Evolutionary conservation across 805 yeast genomes (phyloP).

Genomic region (Spathaspora hagerdaliae): DNA sequence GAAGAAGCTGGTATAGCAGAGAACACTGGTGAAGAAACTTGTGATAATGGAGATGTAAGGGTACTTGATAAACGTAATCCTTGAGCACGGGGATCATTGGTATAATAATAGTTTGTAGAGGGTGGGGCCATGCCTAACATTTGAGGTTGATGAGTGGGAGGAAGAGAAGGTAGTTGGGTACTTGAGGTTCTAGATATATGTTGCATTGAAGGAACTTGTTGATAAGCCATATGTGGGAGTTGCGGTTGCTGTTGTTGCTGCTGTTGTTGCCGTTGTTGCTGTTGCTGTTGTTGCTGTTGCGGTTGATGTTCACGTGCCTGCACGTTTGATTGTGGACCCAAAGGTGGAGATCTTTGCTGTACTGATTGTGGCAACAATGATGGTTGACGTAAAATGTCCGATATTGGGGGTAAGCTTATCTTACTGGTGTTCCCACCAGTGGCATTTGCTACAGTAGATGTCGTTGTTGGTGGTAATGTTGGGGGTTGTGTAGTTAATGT

Average conservation of each 20-base stretch:
- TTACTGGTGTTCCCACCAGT: conserved; percentile 6
- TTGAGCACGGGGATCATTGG: neutral
- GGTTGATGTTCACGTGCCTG: conserved; percentile 1
- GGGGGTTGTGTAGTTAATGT: neutral
- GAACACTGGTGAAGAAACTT: conserved; percentile 1
- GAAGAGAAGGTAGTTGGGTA: neutral
- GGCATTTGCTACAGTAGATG: neutral
- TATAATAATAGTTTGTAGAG: neutral
- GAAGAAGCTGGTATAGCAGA: neutral
- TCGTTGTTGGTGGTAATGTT: conserved; percentile 3
- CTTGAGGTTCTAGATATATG: neutral
- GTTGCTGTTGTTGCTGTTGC: conserved; percentile 1
- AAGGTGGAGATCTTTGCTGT: conserved; percentile 1
- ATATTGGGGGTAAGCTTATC: conserved; percentile 39
- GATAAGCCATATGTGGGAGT: conserved; percentile 6
- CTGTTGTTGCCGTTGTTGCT: conserved; percentile 1
- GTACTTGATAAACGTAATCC: neutral
- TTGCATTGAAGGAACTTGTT: neutral
- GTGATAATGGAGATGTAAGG: conserved; percentile 1
- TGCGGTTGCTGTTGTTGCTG: conserved; percentile 3
- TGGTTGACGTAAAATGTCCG: conserved; percentile 27
- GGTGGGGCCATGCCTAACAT: neutral
- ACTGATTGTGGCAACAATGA: conserved; percentile 6
- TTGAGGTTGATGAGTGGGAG: conserved; percentile 1
- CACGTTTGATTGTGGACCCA: conserved; percentile 1